These are phyloP conservation scores for Agarophyton chilense DNA, from an alignment of 23 red algal genomes.

Conservation along the genomic window DNA sequence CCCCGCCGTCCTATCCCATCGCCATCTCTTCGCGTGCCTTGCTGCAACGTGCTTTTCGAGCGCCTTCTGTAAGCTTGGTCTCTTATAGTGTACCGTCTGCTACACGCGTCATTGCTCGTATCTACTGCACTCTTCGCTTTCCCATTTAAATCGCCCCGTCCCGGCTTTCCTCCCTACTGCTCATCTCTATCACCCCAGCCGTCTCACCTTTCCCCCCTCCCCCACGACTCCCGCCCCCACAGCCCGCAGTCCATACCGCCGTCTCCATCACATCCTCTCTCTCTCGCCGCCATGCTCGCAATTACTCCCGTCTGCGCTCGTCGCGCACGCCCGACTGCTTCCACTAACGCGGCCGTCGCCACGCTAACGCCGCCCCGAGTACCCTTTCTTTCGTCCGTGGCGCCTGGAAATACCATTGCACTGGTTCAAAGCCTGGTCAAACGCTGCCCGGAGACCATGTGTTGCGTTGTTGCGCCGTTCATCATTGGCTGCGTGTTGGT, in stretches of 20 bases:
- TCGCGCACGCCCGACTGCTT: neutral
- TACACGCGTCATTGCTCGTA: too few relatives aligned
- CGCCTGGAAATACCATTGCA: neutral
- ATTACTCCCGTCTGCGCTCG: neutral
- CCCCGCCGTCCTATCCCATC: too few relatives aligned
- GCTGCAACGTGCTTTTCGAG: too few relatives aligned
- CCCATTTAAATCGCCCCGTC: too few relatives aligned
- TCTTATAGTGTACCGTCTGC: too few relatives aligned
- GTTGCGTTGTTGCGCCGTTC: slow-evolving; percentile 15
- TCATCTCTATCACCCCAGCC: too few relatives aligned
- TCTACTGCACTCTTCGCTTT: too few relatives aligned
- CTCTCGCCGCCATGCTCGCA: neutral
- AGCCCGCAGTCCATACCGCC: neutral
- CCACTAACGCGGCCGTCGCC: neutral
- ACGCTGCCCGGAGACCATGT: slow-evolving; percentile 25
- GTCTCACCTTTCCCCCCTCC: too few relatives aligned
- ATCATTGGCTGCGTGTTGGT: slow-evolving; percentile 13
- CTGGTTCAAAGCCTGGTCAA: slow-evolving; percentile 5
- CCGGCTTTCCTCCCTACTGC: too few relatives aligned
- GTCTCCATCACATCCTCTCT: neutral
- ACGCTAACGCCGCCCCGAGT: slow-evolving; percentile 8
- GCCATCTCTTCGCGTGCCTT: too few relatives aligned
- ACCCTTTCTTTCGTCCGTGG: neutral
- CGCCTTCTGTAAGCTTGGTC: too few relatives aligned
- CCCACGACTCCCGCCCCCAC: too few relatives aligned